These are phyloP conservation scores for Paecilomyces sp. DNA, from an alignment of 2,329 filamentous ascomycete genomes.

Conservation along the genomic window DNA sequence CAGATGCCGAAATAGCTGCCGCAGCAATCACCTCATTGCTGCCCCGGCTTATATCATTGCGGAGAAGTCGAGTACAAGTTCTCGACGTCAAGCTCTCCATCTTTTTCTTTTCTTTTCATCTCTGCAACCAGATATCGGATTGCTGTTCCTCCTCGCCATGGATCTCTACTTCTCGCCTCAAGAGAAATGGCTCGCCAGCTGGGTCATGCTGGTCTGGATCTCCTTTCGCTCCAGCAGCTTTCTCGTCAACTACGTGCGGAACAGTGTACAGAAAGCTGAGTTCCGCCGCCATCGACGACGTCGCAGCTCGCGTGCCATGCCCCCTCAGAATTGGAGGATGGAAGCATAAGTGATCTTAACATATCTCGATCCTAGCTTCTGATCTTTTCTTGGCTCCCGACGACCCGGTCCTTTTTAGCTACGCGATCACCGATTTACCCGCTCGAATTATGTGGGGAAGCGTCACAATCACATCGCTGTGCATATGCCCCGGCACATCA, in stretches of 20 bases:
- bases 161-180: slow-evolving; percentile 9
- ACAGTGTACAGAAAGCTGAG: slow-evolving; percentile 1
- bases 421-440: not conserved
- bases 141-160: not conserved
- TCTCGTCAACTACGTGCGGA: not conserved
- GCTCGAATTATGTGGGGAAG: not conserved
- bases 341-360: not conserved
- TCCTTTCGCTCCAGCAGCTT: slow-evolving; percentile 4
- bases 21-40: not conserved
- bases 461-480: not conserved
- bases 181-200: slow-evolving; percentile 9
- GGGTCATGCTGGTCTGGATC: slow-evolving; percentile 6
- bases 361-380: not conserved
- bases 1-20: not conserved
- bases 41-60: not conserved
- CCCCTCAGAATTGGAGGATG: not conserved
- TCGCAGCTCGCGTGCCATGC: not conserved
- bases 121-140: not conserved
- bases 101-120: not conserved
- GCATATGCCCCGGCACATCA: not conserved
- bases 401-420: not conserved
- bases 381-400: not conserved
- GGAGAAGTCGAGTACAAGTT: not conserved
- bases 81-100: not conserved
- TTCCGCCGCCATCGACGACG: slow-evolving; percentile 1